Percentiles rank a stretch among this genome's conserved stretches.
Conservation (phyloP, 352 stramenopile genomes). For the Globisporangium megalacanthum region DNA sequence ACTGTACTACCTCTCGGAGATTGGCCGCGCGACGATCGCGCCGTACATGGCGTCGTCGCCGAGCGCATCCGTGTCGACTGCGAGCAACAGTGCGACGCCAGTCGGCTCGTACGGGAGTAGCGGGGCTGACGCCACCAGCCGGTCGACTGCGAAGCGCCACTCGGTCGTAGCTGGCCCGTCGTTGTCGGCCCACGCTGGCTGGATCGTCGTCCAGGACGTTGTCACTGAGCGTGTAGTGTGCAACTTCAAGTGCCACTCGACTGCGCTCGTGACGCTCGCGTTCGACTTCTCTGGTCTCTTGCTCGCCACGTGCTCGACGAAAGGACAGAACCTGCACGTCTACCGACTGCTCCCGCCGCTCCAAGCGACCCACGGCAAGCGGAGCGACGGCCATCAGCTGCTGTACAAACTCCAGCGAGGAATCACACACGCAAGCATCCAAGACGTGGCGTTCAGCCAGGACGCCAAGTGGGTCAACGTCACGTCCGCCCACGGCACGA, state of each 20-base stretch:
- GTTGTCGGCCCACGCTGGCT: conserved; percentile 33
- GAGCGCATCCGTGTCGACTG: conserved; percentile 16
- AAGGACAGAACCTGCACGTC: conserved; percentile 84
- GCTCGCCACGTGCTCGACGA: conserved; percentile 73
- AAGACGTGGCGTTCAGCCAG: conserved; percentile 75
- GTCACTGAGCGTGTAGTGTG: conserved; percentile 54
- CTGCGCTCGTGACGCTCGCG: conserved; percentile 60
- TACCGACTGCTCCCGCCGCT: conserved; percentile 69
- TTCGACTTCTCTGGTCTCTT: conserved; percentile 76
- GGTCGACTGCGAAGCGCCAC: conserved; percentile 8
- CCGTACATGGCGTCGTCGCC: conserved; percentile 71
- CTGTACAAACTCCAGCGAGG: conserved; percentile 86
- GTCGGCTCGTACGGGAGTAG: conserved; percentile 14
- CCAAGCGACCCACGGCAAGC: conserved; percentile 14
- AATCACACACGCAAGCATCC: conserved; percentile 83
- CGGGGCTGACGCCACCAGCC: conserved; percentile 5
- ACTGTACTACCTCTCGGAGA: conserved; percentile 79
- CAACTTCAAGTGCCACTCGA: conserved; percentile 75
- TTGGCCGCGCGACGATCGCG: conserved; percentile 58
- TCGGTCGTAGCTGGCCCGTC: conserved; percentile 5
- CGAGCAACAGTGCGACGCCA: conserved; percentile 12
- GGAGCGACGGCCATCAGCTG: conserved; percentile 31
- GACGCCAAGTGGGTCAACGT: conserved; percentile 86
- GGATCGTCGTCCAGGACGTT: conserved; percentile 65
- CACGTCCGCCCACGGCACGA: conserved; percentile 80